phyloP scores from a whole-genome alignment of 768 basidiomycete species.

The Gymnopilus junonius region DNA sequence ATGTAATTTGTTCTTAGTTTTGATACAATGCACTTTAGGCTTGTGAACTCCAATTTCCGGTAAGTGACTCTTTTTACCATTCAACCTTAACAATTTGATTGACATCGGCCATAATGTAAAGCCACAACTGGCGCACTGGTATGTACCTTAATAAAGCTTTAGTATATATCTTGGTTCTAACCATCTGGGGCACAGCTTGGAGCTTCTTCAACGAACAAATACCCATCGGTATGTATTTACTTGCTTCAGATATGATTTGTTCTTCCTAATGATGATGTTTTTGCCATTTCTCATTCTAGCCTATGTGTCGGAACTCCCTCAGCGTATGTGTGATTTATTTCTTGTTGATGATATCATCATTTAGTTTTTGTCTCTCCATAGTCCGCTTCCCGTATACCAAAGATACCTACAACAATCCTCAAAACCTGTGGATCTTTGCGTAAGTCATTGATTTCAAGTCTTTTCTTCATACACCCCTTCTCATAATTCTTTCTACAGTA shows the following conservation, averaged over 20 bases:
- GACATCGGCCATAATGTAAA: constrained; percentile 11
- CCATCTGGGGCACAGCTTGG: constrained; percentile 36
- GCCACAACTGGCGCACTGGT: constrained; percentile 56
- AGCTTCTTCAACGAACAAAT: constrained; percentile 43
- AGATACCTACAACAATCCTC: constrained; percentile 68
- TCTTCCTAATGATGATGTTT: not conserved
- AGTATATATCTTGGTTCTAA: not conserved
- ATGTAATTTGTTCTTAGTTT: too few species aligned
- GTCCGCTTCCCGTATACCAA: constrained; percentile 65
- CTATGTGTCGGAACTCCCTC: constrained; percentile 46
- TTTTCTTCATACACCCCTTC: not conserved
- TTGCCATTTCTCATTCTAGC: constrained; percentile 28
- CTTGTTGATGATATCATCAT: not conserved
- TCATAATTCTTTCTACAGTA: not conserved
- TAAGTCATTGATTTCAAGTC: constrained; percentile 29
- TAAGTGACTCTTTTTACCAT: constrained; percentile 19
- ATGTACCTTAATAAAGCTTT: constrained; percentile 5
- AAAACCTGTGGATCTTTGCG: constrained; percentile 63
- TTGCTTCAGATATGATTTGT: not conserved
- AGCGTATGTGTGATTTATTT: constrained; percentile 13
- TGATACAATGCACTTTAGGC: too few species aligned
- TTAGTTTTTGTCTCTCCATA: constrained; percentile 19
- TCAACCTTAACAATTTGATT: not conserved
- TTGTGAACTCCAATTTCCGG: constrained; percentile 50
- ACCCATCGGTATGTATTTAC: constrained; percentile 46